phyloP scores from a whole-genome alignment of 164 flowering plant genomes.

The Platanus orientalis region DNA sequence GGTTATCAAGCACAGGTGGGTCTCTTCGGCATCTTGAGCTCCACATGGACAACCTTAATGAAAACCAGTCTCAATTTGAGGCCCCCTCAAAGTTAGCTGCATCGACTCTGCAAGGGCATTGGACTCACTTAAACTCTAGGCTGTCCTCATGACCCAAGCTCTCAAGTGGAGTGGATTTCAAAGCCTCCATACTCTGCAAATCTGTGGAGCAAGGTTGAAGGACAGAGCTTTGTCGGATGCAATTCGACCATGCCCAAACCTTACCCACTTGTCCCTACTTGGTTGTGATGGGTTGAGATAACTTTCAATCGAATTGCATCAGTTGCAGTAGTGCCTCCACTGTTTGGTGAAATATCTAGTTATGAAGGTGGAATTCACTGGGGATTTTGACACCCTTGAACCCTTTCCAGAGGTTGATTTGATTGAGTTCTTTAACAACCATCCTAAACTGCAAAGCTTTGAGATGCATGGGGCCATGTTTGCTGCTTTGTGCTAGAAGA shows the following conservation, averaged over 20 bases:
- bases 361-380: too few species aligned
- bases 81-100: slow-evolving; percentile 50
- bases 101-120: slow-evolving; percentile 39
- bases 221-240: slow-evolving; percentile 48
- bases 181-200: slow-evolving; percentile 54
- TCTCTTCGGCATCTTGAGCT: slow-evolving; percentile 72
- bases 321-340: slow-evolving; percentile 61
- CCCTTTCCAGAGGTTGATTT: too few species aligned
- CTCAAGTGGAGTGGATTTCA: slow-evolving; percentile 71
- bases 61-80: slow-evolving; percentile 23
- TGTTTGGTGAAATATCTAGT: too few species aligned
- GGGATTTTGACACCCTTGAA: too few species aligned
- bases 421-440: too few species aligned
- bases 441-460: too few species aligned
- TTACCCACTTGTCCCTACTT: slow-evolving; percentile 53
- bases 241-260: slow-evolving; percentile 65
- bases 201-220: slow-evolving; percentile 68
- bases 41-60: slow-evolving; percentile 58
- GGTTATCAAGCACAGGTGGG: slow-evolving; percentile 39
- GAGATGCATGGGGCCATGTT: too few species aligned
- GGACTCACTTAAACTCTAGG: slow-evolving; percentile 79
- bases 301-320: slow-evolving; percentile 51
- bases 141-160: slow-evolving; percentile 48
- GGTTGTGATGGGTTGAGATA: slow-evolving; percentile 70
- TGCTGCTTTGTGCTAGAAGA: too few species aligned